Evolutionary conservation across 1,139 yeast species (phyloP).

Genomic region (Lodderomyces oxycetoniae): DNA sequence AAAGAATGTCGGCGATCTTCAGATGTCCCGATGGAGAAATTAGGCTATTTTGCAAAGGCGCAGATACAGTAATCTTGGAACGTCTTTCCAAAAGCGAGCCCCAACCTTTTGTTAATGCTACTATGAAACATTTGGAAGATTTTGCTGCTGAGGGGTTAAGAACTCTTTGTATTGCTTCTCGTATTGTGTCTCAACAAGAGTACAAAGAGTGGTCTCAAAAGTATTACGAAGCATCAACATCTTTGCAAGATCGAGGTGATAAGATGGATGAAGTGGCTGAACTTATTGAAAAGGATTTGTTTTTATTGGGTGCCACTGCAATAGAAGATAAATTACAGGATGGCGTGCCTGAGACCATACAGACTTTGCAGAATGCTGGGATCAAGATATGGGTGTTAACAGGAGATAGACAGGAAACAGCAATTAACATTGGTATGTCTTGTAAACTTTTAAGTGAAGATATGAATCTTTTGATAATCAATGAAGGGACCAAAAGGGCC

Average conservation of each 20-base stretch:
- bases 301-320: conserved; percentile 92
- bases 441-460: conserved; percentile 92
- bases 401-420: conserved; percentile 99
- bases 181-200: conserved; percentile 76
- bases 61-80: conserved; percentile 92
- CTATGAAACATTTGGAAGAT: conserved; percentile 86
- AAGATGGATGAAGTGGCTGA: conserved; percentile 71
- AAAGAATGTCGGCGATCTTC: conserved; percentile 94
- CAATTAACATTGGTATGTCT: conserved; percentile 97
- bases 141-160: conserved; percentile 96
- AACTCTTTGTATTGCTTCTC: conserved; percentile 86
- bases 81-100: conserved; percentile 60
- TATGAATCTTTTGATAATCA: conserved; percentile 86
- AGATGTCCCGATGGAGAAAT: conserved; percentile 93
- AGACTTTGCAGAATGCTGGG: conserved; percentile 91
- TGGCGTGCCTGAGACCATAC: conserved; percentile 97
- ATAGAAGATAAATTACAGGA: conserved; percentile 97
- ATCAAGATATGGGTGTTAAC: conserved; percentile 96
- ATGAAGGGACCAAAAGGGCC: conserved; percentile 76
- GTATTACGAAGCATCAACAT: conserved; percentile 78
- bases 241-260: conserved; percentile 68
- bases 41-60: conserved; percentile 91
- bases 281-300: conserved; percentile 72
- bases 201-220: conserved; percentile 59
- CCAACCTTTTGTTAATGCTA: conserved; percentile 76